Percentiles rank a stretch among this genome's conserved stretches.
Evolutionary conservation across 148 eudicot species (phyloP).

Genomic region (Agrostemma githago): DNA sequence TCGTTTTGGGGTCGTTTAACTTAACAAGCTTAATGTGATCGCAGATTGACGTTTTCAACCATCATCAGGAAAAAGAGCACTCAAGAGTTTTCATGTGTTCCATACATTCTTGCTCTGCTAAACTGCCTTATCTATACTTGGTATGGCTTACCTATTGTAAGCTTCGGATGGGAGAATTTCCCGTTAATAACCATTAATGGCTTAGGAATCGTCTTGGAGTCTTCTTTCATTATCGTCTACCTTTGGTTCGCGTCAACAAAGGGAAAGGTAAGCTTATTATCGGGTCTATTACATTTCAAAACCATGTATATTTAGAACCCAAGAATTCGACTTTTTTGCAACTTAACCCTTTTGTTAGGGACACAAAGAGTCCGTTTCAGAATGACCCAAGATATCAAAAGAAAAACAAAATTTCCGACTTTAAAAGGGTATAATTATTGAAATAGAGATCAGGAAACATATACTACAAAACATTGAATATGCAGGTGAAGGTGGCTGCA

Average conservation of each 20-base stretch:
- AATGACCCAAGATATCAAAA: too few relatives aligned
- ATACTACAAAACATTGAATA: neutral
- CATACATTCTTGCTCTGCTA: conserved; percentile 54
- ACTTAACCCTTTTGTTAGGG: too few relatives aligned
- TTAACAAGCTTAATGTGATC: conserved; percentile 9
- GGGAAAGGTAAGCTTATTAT: conserved; percentile 47
- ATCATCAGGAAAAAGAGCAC: conserved; percentile 65
- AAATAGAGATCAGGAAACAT: conserved; percentile 9
- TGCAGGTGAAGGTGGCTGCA: conserved; percentile 61
- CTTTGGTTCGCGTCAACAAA: conserved; percentile 54
- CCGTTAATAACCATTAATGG: conserved; percentile 52
- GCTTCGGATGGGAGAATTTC: conserved; percentile 64
- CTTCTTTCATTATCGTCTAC: conserved; percentile 53
- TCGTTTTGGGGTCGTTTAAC: neutral
- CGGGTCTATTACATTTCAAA: neutral
- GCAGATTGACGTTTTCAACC: conserved; percentile 60
- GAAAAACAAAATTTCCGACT: too few relatives aligned
- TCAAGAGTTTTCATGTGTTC: conserved; percentile 62
- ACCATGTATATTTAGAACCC: too few relatives aligned
- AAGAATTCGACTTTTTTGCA: too few relatives aligned
- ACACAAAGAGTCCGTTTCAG: too few relatives aligned
- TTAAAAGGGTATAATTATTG: too few relatives aligned
- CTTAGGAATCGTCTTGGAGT: conserved; percentile 55
- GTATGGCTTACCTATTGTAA: conserved; percentile 79
- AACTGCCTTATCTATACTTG: conserved; percentile 65